These are phyloP conservation scores for Coemansia sp. DNA, from an alignment of 192 early-diverging fungal genomes.

Conservation along the genomic window DNA sequence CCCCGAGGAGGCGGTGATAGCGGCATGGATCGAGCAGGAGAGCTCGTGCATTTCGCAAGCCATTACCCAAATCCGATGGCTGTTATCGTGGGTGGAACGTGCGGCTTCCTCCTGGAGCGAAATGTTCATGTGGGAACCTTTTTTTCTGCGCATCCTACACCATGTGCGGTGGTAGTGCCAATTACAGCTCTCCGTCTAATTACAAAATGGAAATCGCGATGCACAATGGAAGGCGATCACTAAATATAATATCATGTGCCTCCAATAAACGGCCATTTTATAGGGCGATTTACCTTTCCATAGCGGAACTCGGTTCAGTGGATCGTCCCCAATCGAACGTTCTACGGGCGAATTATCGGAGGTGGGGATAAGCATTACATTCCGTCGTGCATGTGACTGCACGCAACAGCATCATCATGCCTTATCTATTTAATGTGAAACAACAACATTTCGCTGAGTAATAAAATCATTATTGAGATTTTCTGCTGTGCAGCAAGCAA, in stretches of 20 bases:
- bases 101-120: not conserved
- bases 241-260: not conserved
- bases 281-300: not conserved
- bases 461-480: too few species aligned
- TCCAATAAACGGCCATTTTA: conserved; percentile 2
- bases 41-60: not conserved
- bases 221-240: not conserved
- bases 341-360: conserved; percentile 4
- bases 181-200: not conserved
- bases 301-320: not conserved
- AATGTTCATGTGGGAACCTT: not conserved
- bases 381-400: not conserved
- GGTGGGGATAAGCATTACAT: not conserved
- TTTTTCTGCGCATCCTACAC: not conserved
- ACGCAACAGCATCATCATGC: not conserved
- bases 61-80: too few species aligned
- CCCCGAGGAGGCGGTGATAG: not conserved
- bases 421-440: too few species aligned
- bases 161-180: not conserved
- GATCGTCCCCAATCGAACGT: not conserved
- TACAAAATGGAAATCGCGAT: not conserved
- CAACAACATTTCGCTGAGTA: too few species aligned
- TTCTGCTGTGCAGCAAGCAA: too few species aligned
- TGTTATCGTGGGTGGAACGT: not conserved
- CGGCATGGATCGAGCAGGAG: not conserved